phyloP scores from a whole-genome alignment of 768 basidiomycete species.

The Crepidotus variabilis region DNA sequence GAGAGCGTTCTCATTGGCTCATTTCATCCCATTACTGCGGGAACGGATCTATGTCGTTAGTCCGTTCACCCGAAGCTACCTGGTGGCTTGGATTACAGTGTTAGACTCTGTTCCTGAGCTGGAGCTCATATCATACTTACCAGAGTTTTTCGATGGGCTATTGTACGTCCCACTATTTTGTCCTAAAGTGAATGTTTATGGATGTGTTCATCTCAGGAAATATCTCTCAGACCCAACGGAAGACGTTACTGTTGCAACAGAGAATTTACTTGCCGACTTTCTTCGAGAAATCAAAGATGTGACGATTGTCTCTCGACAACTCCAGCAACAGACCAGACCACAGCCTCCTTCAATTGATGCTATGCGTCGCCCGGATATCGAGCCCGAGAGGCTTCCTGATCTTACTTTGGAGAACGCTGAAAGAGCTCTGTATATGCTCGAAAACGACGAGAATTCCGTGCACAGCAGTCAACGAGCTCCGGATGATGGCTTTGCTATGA shows the following conservation, averaged over 20 bases:
- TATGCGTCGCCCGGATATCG: constrained; percentile 34
- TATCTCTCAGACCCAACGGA: constrained; percentile 94
- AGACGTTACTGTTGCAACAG: constrained; percentile 89
- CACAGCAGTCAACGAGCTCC: constrained; percentile 37
- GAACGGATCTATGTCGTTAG: constrained; percentile 95
- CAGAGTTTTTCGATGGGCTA: constrained; percentile 91
- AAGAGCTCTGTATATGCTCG: constrained; percentile 51
- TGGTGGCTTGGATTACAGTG: constrained; percentile 96
- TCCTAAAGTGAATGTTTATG: constrained; percentile 6
- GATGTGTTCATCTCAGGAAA: constrained; percentile 47
- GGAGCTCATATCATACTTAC: constrained; percentile 91
- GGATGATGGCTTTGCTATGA: constrained; percentile 42
- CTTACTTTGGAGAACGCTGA: constrained; percentile 56
- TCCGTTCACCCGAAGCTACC: constrained; percentile 92
- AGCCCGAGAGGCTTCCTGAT: constrained; percentile 54
- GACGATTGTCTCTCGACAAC: constrained; percentile 64
- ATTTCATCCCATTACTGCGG: constrained; percentile 90
- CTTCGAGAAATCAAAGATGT: constrained; percentile 88
- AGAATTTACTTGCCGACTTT: constrained; percentile 85
- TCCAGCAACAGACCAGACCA: constrained; percentile 50
- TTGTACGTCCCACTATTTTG: constrained; percentile 51
- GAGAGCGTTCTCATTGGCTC: constrained; percentile 90
- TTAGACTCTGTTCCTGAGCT: constrained; percentile 96
- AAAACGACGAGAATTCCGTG: constrained; percentile 40
- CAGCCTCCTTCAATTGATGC: constrained; percentile 39